Conservation (phyloP, 768 basidiomycete genomes). For the Gautieria morchelliformis region DNA sequence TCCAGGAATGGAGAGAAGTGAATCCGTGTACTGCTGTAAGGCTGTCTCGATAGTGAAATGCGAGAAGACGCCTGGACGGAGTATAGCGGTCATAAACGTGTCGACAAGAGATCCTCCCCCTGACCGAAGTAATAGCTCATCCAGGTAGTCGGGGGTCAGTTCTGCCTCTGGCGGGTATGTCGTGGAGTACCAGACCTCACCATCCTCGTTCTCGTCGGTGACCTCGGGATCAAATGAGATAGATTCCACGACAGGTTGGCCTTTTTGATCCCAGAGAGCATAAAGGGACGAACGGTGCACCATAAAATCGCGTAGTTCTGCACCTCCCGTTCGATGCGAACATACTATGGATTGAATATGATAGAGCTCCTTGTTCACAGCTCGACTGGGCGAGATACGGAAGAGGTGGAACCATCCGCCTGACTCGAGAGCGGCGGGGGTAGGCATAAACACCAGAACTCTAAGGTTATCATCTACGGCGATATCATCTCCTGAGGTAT, state of each 20-base stretch:
- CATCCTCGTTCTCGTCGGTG: conserved; percentile 15
- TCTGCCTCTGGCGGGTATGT: conserved; percentile 63
- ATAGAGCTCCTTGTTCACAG: conserved; percentile 16
- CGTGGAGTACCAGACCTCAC: conserved; percentile 42
- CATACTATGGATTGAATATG: conserved; percentile 52
- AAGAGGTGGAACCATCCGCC: conserved; percentile 78
- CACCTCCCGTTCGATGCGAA: conserved; percentile 50
- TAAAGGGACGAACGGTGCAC: conserved; percentile 43
- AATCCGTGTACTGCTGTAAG: conserved; percentile 71
- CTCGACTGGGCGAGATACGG: conserved; percentile 18
- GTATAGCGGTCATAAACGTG: conserved; percentile 73
- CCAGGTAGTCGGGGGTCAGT: conserved; percentile 79
- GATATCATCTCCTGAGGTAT: conserved; percentile 22
- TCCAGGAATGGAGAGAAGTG: conserved; percentile 58
- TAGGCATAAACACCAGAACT: conserved; percentile 66
- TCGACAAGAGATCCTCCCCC: conserved; percentile 55
- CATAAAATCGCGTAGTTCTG: conserved; percentile 70
- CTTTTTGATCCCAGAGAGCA: conserved; percentile 75
- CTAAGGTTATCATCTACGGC: conserved; percentile 44
- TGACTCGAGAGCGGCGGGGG: conserved; percentile 47
- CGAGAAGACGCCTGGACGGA: conserved; percentile 86
- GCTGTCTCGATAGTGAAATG: conserved; percentile 71
- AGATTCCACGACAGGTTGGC: conserved; percentile 59
- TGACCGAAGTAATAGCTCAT: conserved; percentile 64
- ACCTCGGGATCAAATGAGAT: conserved; percentile 36